A percentile compares a stretch with the other conserved stretches of the same genome.
Conservation (phyloP, 805 yeast species). For the Wickerhamomyces xylosicus region DNA sequence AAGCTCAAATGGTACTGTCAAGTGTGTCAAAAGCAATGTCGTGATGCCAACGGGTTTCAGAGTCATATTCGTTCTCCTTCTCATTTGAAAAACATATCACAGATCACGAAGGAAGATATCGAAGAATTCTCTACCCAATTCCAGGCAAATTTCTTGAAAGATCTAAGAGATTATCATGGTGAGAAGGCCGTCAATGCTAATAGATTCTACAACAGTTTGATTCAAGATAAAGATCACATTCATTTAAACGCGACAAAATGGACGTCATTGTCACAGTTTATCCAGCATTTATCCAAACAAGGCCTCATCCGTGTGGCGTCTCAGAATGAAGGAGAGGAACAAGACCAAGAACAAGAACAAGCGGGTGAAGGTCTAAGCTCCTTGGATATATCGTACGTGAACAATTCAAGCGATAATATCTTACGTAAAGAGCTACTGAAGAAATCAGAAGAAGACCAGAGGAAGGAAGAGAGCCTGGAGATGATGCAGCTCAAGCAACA, state of each 20-base stretch:
- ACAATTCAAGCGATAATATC: constrained; percentile 39
- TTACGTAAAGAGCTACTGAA: constrained; percentile 27
- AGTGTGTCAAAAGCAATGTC: constrained; percentile 83
- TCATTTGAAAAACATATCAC: constrained; percentile 51
- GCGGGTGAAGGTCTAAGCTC: constrained; percentile 25
- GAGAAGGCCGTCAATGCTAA: constrained; percentile 73
- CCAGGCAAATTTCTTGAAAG: constrained; percentile 48
- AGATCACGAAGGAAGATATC: constrained; percentile 37
- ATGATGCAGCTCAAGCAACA: constrained; percentile 38
- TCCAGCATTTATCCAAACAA: constrained; percentile 44
- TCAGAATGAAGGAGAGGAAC: constrained; percentile 22
- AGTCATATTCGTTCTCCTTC: constrained; percentile 80
- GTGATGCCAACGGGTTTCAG: constrained; percentile 93
- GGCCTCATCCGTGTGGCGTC: constrained; percentile 51
- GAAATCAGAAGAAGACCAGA: constrained; percentile 25
- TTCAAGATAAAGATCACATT: constrained; percentile 70
- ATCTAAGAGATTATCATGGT: constrained; percentile 65
- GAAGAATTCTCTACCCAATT: constrained; percentile 53
- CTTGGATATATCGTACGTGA: constrained; percentile 40
- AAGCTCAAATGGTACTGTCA: constrained; percentile 84
- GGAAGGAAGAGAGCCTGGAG: constrained; percentile 36
- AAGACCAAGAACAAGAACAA: constrained; percentile 6
- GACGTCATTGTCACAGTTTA: constrained; percentile 58
- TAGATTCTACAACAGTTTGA: constrained; percentile 83
- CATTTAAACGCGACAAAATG: constrained; percentile 89